phyloP scores from a whole-genome alignment of 2,329 filamentous ascomycete species.

The Stachybotrys elegans region DNA sequence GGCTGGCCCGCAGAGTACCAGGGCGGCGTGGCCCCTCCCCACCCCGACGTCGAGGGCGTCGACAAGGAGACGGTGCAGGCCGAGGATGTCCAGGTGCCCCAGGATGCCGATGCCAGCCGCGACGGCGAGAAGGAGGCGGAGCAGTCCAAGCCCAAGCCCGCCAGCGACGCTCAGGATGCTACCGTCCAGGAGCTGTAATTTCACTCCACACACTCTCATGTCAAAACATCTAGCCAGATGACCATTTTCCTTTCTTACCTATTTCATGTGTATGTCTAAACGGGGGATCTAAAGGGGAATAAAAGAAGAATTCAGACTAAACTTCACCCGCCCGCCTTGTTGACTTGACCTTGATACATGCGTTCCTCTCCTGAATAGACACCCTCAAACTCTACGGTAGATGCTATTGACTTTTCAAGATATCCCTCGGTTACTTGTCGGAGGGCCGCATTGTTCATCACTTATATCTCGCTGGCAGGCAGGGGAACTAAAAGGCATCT shows the following conservation, averaged over 20 bases:
- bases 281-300: not conserved
- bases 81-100: conserved; percentile 33
- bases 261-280: not conserved
- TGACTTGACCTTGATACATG: not conserved
- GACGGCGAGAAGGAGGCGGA: conserved; percentile 56
- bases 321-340: no score
- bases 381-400: no score
- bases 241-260: not conserved
- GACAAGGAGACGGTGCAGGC: conserved; percentile 52
- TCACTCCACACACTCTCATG: conserved; percentile 1
- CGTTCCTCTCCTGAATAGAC: not conserved
- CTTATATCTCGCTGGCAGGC: not conserved
- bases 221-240: not conserved
- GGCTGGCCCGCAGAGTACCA: conserved; percentile 30
- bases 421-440: no score
- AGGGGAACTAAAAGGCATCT: not conserved
- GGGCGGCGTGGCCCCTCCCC: conserved; percentile 48
- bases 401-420: no score
- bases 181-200: conserved; percentile 34
- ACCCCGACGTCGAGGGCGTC: conserved; percentile 56
- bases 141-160: conserved; percentile 53
- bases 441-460: not conserved
- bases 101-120: conserved; percentile 41
- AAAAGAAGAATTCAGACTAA: not conserved
- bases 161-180: conserved; percentile 58